Base-by-base conservation (phyloP, 2,329 filamentous ascomycete species). In the Microdochium bolleyi region DNA sequence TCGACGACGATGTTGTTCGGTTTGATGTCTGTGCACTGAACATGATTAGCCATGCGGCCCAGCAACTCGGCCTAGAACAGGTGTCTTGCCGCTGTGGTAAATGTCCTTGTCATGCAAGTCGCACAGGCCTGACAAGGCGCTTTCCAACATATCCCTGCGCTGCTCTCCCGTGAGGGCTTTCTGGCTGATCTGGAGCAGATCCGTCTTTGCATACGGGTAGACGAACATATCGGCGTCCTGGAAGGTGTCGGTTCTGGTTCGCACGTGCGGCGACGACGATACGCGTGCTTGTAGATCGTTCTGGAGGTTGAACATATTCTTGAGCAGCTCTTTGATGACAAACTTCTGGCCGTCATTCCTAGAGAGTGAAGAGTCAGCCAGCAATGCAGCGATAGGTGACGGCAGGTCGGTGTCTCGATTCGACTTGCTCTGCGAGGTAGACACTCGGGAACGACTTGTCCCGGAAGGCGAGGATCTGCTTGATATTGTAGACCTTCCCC, bases 1-100 rank as follows among this genome's bases (percentile, higher is more conserved):
- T 69, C 61, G 27, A 71, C 44, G 51, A 69, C 60, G 46, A 69
- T 64, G 50, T 69, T 69, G 52, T 70, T 65, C 44, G 66, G 63
- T 55, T 68, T 70, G 51, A 68, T 62, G 54, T 70, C 68, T 16
- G 34, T 14, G 34, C 14, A 14, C 7, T 38, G 34, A 38, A 19
- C n/a, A n/a, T n/a, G n/a, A n/a, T n/a, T n/a, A n/a, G n/a, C n/a
- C n/a, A n/a, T n/a, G n/a, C n/a, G n/a, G n/a, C n/a, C n/a, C n/a
- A n/a, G n/a, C n/a, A n/a, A n/a, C n/a, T n/a, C n/a, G n/a, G n/a
- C n/a, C n/a, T n/a, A n/a, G n/a, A n/a, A 34, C 30, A 34, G 30
- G 14, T 34, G 30, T 8, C 11, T 16, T 38, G n/a, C 34, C 34
- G 16, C n/a, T 9, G 4, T 38, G 34, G 11, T 4, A 14, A 19